A percentile compares a stretch with the other conserved stretches of the same genome.
Evolutionary conservation across 352 stramenopile genomes (phyloP).

Genomic region (Globisporangium spinosum): DNA sequence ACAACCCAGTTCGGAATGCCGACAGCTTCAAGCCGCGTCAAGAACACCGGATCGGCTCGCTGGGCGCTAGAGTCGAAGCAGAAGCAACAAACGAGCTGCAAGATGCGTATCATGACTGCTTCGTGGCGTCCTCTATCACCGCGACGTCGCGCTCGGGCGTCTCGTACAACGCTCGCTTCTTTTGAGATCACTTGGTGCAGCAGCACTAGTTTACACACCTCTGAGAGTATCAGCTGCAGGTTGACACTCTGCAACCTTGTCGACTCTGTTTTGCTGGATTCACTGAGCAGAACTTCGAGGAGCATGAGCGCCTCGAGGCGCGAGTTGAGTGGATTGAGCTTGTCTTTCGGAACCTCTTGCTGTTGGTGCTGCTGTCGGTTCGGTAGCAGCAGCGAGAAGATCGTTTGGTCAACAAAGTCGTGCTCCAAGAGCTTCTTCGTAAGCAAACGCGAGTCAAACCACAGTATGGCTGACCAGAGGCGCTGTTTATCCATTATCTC

Average conservation of each 20-base stretch:
- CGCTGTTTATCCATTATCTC: constrained; percentile 22
- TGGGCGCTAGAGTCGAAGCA: constrained; percentile 29
- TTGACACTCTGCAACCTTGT: constrained; percentile 19
- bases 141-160: neutral
- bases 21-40: constrained; percentile 17
- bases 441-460: constrained; percentile 20
- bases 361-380: neutral
- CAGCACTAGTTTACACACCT: constrained; percentile 26
- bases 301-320: constrained; percentile 24
- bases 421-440: constrained; percentile 21
- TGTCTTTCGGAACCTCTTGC: neutral
- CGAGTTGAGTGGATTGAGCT: constrained; percentile 6
- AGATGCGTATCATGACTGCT: constrained; percentile 29
- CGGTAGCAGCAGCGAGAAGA: constrained; percentile 2
- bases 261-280: neutral
- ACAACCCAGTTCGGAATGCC: constrained; percentile 29
- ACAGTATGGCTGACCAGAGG: constrained; percentile 26
- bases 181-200: constrained; percentile 20
- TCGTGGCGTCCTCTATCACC: constrained; percentile 6
- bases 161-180: constrained; percentile 17
- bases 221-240: constrained; percentile 22
- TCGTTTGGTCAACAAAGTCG: constrained; percentile 23
- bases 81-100: constrained; percentile 39
- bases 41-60: constrained; percentile 20
- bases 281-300: constrained; percentile 20